Base-by-base conservation (phyloP, 2,329 filamentous ascomycete species). In the Aspergillus sp. region DNA sequence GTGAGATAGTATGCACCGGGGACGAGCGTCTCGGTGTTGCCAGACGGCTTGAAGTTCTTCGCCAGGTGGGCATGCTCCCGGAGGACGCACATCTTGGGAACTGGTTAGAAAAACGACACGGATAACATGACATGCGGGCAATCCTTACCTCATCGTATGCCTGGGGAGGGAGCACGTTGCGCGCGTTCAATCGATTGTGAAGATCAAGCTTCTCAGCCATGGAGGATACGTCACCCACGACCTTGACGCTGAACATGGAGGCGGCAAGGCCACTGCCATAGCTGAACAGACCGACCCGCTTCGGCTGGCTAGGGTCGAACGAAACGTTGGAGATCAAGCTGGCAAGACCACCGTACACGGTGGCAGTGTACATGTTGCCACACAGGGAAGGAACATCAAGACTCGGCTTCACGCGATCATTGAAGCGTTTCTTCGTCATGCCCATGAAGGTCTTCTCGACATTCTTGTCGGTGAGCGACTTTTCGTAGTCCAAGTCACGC, bases 401-500 rank as follows among this genome's bases (percentile, higher is more conserved):
- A 51, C 71, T 68, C 32, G 82, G 80, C 57, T 71, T 69, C 48
- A 91, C 80, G 51, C 83, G 80, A 64, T 88, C 81, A 55, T 76
- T 73, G 66, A 84, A 89, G 49, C 75, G 75, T 73, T 88, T 88
- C 76, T 91, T 89, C 60, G 80, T 80, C 48, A 89, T 70, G 36
- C 58, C 70, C 80, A 91, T 84, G 61, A 91, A 91, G 41, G 80
- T 80, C 76, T 89, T 91, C 71, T 91, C 84, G 24, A 91, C 74
- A 33, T 70, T 73, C 71, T 86, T 88, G 69, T 91, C 84, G 41
- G 75, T 77, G 49, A 91, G 64, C 3, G 84, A 89, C 64, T 80
- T 78, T 53, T 80, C 69, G 63, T 89, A 89, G 55, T 83, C 78
- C 63, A 91, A 71, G 51, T 85, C 80, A 43, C 79, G 76, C 40